Percentiles rank a stretch among this genome's conserved stretches.
Conservation (phyloP, 495 filamentous ascomycete genomes). For the Penicillium desertorum region DNA sequence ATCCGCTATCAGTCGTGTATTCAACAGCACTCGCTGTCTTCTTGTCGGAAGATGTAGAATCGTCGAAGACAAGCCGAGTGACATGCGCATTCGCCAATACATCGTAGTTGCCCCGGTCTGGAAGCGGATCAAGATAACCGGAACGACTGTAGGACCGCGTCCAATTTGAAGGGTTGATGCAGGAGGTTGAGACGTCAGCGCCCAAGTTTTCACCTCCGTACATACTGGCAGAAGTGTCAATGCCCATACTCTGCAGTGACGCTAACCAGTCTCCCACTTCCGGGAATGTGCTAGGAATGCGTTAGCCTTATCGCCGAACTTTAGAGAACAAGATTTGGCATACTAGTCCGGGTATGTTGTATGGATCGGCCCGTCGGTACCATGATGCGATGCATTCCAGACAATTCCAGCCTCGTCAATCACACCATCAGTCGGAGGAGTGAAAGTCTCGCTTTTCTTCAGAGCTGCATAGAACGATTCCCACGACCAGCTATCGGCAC, state of each 20-base stretch:
- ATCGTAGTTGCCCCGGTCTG: constrained; percentile 40
- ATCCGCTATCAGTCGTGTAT: constrained; percentile 31
- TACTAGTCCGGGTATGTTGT: constrained; percentile 51
- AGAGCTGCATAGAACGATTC: constrained; percentile 35
- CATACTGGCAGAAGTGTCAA: constrained; percentile 28
- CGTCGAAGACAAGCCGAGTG: constrained; percentile 43
- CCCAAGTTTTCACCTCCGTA: constrained; percentile 35
- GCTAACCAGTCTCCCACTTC: constrained; percentile 33
- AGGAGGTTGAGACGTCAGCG: constrained; percentile 34
- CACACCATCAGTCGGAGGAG: constrained; percentile 34
- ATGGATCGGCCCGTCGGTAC: constrained; percentile 44
- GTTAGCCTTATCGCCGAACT: constrained; percentile 1
- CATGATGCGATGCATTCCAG: constrained; percentile 38
- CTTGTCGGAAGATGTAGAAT: constrained; percentile 22
- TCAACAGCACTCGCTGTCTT: constrained; percentile 32
- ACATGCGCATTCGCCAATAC: constrained; percentile 47
- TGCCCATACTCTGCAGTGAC: constrained; percentile 27
- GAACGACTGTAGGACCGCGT: constrained; percentile 37
- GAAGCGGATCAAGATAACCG: constrained; percentile 44
- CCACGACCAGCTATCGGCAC: constrained; percentile 37
- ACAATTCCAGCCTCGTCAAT: constrained; percentile 39
- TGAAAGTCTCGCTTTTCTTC: constrained; percentile 46
- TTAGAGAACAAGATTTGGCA: neutral
- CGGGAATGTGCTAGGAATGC: constrained; percentile 27
- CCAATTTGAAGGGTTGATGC: constrained; percentile 37